Base-by-base conservation (phyloP, 495 filamentous ascomycete genomes). In the Pseudotulostoma volvatum region DNA sequence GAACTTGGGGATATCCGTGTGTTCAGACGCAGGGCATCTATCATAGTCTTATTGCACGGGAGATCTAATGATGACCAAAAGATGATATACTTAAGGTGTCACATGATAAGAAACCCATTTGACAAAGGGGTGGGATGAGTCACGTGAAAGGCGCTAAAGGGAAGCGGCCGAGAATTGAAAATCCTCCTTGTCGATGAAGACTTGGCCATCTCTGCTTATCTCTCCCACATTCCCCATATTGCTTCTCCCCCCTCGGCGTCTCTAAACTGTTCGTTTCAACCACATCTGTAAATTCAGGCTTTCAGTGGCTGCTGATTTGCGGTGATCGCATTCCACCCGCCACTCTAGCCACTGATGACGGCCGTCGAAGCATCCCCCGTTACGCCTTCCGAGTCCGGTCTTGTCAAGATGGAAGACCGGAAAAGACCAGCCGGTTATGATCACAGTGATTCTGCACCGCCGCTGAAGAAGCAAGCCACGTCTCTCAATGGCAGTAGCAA, bases 331-430 rank as follows among this genome's bases (percentile, higher is more conserved):
- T 41, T 38, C 32, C 13, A 50, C 46, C 51, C 38, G 52, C 50
- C 57, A 51, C 54, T 55, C 47, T 60, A 63, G 54, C 61, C 68
- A 76, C 79, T 81, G 66, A 84, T 84, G 81, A 78, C 78, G 74
- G 68, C 78, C 71, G 70, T 76, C 59, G 78, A 81, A 63, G 71
- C 74, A 47, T 65, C 70, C 56, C 68, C 77, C 59, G 68, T 78
- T 61, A 61, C 67, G 67, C 71, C 81, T 69, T 70, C 73, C 64
- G 65, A 76, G 53, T 63, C 73, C 64, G 71, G 63, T 68, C 69
- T 76, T 60, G 67, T 77, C 72, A 93, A 85, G 72, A 93, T 93
- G 86, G 86, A 94, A 68, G 84, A 93, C 68, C 84, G 86, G 74
- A 94, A 93, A 70, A 75, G 85, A 73, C 77, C 83, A 48, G 79